A percentile compares a stretch with the other conserved stretches of the same genome.
These are phyloP conservation scores for Graphiopsis chlorocephala DNA, from an alignment of 2,329 filamentous ascomycete species.

Conservation along the genomic window DNA sequence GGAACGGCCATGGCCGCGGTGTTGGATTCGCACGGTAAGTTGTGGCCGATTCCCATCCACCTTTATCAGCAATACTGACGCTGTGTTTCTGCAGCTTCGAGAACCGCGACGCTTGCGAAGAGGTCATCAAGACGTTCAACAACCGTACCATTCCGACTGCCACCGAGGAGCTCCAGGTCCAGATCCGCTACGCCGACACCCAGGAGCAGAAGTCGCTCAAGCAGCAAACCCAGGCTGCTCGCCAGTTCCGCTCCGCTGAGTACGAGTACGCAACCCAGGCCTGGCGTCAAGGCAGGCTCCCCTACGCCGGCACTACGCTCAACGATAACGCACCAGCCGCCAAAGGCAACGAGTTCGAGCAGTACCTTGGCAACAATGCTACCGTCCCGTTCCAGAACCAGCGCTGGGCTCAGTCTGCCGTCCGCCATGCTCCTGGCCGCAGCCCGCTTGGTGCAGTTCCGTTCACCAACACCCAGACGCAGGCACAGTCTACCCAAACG, in stretches of 20 bases:
- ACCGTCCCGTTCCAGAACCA: conserved; percentile 34
- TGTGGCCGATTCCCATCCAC: background rate
- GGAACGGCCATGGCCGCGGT: conserved; percentile 87
- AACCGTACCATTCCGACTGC: conserved; percentile 59
- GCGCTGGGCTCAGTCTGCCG: conserved; percentile 35
- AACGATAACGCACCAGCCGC: conserved; percentile 24
- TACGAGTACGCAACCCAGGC: conserved; percentile 54
- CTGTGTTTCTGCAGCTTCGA: conserved; percentile 66
- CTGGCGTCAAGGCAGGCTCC: conserved; percentile 33
- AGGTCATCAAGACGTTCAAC: conserved; percentile 83
- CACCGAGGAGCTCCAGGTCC: conserved; percentile 76
- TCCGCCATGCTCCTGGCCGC: conserved; percentile 24
- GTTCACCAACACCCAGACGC: conserved; percentile 23
- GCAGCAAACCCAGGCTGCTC: conserved; percentile 89
- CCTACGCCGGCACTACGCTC: conserved; percentile 25
- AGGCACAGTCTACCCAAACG: conserved; percentile 26
- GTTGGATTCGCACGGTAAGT: conserved; percentile 93
- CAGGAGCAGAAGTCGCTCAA: conserved; percentile 96
- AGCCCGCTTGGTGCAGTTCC: conserved; percentile 28
- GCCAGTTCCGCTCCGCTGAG: conserved; percentile 93
- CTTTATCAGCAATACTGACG: conserved; percentile 17
- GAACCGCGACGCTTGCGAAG: conserved; percentile 80
- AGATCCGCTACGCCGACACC: conserved; percentile 96
- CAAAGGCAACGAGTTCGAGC: conserved; percentile 36
- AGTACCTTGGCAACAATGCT: conserved; percentile 33